phyloP scores from a whole-genome alignment of 2,329 filamentous ascomycete species.

The Fusarium albidum region DNA sequence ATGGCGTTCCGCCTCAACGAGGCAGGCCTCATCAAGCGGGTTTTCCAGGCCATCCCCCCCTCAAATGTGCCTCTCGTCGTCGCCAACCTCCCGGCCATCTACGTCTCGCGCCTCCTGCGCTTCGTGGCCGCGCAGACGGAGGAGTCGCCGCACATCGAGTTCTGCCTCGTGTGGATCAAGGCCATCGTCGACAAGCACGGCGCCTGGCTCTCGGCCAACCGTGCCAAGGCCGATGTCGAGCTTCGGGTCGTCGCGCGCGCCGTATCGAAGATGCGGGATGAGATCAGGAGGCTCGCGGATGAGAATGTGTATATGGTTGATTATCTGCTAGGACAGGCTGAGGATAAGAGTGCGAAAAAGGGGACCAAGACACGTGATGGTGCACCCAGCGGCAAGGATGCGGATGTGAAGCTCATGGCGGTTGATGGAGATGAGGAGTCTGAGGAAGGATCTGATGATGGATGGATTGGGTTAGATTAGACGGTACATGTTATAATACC shows the following conservation, averaged over 20 bases:
- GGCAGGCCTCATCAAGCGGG: constrained; percentile 78
- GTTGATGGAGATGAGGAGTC: constrained; percentile 44
- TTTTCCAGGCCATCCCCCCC: constrained; percentile 85
- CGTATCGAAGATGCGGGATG: constrained; percentile 80
- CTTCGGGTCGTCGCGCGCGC: constrained; percentile 83
- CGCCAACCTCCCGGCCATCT: constrained; percentile 80
- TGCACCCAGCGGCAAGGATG: constrained; percentile 29
- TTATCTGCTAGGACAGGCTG: constrained; percentile 71
- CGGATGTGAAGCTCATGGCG: constrained; percentile 43
- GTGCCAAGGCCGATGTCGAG: constrained; percentile 82
- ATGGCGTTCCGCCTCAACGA: constrained; percentile 99
- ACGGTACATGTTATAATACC: constrained; percentile 39
- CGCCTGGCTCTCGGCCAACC: constrained; percentile 81
- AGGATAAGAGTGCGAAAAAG: constrained; percentile 39
- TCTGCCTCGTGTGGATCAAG: constrained; percentile 93
- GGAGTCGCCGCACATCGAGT: constrained; percentile 91
- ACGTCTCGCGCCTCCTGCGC: constrained; percentile 83
- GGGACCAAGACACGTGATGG: constrained; percentile 32
- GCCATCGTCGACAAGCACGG: constrained; percentile 84
- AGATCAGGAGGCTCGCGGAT: constrained; percentile 83
- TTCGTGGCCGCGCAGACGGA: constrained; percentile 91
- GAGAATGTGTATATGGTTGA: constrained; percentile 91
- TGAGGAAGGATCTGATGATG: constrained; percentile 51
- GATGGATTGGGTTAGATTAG: constrained; percentile 61
- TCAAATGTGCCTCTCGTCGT: constrained; percentile 80